Evolutionary conservation across 2,329 filamentous ascomycete species (phyloP), one percentile per base, ranked within the genome.

Genomic region (Ceratocystis papillata): DNA sequence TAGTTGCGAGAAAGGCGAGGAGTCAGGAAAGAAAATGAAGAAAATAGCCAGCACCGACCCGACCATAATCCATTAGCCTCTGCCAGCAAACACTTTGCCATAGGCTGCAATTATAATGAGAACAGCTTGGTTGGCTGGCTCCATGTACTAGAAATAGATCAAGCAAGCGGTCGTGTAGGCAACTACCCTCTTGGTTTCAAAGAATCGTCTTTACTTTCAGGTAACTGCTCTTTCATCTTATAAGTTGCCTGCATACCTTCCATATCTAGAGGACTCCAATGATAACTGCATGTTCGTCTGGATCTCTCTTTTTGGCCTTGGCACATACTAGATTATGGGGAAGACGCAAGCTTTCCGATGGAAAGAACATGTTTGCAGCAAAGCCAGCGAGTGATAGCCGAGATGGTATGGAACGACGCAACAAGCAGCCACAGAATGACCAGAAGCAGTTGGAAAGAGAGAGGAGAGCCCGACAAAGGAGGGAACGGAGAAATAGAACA

Each of bases 171-270:
- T 41, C 3, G 37, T 41, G 3, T 7, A 55, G 25, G 53, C 53
- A 57, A 57, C 53, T 57, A 22, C 48, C 20, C 8, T 20, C 1
- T 53, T 22, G 3, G 20, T 8, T 41, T 41, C 10, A 53, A 6
- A 20, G 7, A 53, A 12, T 53, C 48, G 22, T 25, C 48, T 22
- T 20, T 22, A 53, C 20, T 53, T 12, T 25, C 37, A 30, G 15
- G 53, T 30, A 57, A 57, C 8, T 33, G 30, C 53, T 57, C 53
- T 57, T 57, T 33, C 53, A 57, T 57, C 53, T 57, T n/a, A 30
- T 30, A 15, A 30, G 53, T 7, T n/a, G 6, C 12, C 53, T 33
- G 22, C 20, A 17, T 3, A 15, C 12, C 53, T 57, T 30, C 53
- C 53, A 33, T n/a, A 30, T 22, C 17, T 8, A 57, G 17, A 30